A percentile compares a stretch with the other conserved stretches of the same genome.
Evolutionary conservation across 768 basidiomycete genomes (phyloP).

Genomic region (Phanerochaete carnosa): DNA sequence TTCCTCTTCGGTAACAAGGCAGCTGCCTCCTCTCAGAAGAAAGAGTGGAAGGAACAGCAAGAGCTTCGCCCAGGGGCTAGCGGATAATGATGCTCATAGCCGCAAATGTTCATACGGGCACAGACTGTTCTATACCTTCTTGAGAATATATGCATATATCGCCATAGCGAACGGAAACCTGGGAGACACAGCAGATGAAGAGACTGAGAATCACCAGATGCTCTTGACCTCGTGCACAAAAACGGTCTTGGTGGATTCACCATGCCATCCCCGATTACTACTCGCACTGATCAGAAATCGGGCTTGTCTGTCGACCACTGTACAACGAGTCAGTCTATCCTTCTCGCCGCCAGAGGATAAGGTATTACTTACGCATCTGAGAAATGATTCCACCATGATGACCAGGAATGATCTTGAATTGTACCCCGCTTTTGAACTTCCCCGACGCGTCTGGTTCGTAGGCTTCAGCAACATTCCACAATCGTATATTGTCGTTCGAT

Average conservation of each 20-base stretch:
- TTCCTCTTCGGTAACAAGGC: constrained; percentile 77
- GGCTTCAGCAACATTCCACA: constrained; percentile 89
- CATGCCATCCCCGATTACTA: constrained; percentile 92
- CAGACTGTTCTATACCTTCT: too few relatives aligned
- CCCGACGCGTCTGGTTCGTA: constrained; percentile 62
- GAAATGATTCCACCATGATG: constrained; percentile 95
- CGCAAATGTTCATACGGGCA: not conserved
- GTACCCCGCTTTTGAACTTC: constrained; percentile 65
- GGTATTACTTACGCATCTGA: constrained; percentile 73
- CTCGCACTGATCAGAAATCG: constrained; percentile 89
- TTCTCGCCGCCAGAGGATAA: not conserved
- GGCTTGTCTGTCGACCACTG: constrained; percentile 84
- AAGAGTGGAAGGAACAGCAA: constrained; percentile 27
- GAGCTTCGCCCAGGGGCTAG: not conserved
- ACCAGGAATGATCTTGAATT: constrained; percentile 93
- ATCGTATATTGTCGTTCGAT: constrained; percentile 86
- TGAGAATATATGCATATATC: too few relatives aligned
- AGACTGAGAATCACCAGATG: constrained; percentile 12
- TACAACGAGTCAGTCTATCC: not conserved
- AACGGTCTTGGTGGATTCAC: constrained; percentile 85
- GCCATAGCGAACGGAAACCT: not conserved
- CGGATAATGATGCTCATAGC: not conserved
- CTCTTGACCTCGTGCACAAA: constrained; percentile 86
- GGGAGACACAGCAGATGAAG: not conserved
- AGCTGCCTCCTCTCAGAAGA: constrained; percentile 33